Percentiles rank a stretch among this genome's conserved stretches.
phyloP scores from a whole-genome alignment of 192 early-diverging fungal genomes.

The Gonapodya prolifera region DNA sequence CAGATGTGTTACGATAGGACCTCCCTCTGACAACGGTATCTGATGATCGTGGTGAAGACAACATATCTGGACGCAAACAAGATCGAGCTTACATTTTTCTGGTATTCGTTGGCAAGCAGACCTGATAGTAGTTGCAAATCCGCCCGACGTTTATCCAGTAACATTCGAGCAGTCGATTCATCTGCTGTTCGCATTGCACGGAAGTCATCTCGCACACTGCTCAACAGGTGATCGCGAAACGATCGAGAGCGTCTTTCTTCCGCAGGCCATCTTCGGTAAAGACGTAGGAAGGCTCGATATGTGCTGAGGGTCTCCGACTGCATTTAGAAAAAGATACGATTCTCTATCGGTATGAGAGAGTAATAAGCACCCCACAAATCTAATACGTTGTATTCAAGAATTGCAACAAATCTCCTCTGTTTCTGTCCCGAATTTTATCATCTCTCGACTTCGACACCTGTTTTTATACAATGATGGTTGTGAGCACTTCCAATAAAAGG shows the following conservation, averaged over 20 bases:
- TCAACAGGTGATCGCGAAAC: background rate
- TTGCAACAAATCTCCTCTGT: conserved; percentile 17
- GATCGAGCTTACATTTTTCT: conserved; percentile 3
- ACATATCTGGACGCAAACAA: too few relatives aligned
- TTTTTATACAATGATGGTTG: background rate
- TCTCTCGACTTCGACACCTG: conserved; percentile 15
- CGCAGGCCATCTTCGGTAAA: background rate
- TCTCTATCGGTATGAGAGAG: background rate
- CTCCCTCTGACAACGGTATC: background rate
- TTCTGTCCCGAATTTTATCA: conserved; percentile 20
- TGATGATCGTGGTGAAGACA: too few relatives aligned
- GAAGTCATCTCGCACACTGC: background rate
- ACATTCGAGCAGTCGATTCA: background rate
- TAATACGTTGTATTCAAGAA: conserved; percentile 20
- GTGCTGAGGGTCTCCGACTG: background rate
- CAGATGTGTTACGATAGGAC: background rate
- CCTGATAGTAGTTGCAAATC: background rate
- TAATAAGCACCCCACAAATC: background rate
- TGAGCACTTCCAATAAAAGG: conserved; percentile 2
- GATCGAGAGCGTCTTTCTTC: background rate
- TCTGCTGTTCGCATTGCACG: background rate
- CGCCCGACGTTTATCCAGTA: background rate
- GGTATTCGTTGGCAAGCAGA: background rate
- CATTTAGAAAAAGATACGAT: too few relatives aligned
- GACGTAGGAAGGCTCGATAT: background rate